Conservation (phyloP, 495 filamentous ascomycete genomes). For the Aspergillus taichungensis region DNA sequence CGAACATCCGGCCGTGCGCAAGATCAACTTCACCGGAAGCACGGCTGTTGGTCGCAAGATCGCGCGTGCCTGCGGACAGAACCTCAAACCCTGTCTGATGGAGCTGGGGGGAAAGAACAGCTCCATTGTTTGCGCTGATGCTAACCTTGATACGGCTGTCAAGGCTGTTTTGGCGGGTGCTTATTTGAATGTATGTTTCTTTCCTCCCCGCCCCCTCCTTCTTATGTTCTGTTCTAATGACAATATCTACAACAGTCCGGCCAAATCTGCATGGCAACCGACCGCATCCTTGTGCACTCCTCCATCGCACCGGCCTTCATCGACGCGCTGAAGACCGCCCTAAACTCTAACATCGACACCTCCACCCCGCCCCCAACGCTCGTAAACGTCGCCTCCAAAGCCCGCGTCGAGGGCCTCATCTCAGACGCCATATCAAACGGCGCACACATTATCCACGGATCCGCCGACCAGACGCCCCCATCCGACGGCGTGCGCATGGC, state of each 20-base stretch:
- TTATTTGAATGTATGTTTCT: conserved; percentile 36
- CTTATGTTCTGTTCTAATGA: neutral
- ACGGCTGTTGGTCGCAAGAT: conserved; percentile 49
- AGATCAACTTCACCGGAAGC: conserved; percentile 55
- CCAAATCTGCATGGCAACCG: conserved; percentile 87
- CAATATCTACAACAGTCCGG: conserved; percentile 39
- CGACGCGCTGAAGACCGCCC: conserved; percentile 31
- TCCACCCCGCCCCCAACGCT: conserved; percentile 47
- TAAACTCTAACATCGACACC: conserved; percentile 36
- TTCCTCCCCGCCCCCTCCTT: too few species aligned
- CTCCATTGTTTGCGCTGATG: conserved; percentile 50
- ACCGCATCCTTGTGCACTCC: conserved; percentile 73
- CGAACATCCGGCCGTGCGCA: conserved; percentile 46
- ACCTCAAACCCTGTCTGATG: conserved; percentile 53
- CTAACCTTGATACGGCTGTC: conserved; percentile 45
- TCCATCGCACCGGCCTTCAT: conserved; percentile 53
- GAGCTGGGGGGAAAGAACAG: conserved; percentile 55
- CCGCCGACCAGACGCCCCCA: conserved; percentile 23
- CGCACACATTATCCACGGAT: conserved; percentile 53
- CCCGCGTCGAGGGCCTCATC: conserved; percentile 56
- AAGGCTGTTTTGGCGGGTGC: conserved; percentile 39
- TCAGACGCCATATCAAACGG: conserved; percentile 54
- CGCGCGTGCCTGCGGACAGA: conserved; percentile 41
- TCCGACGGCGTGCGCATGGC: conserved; percentile 52
- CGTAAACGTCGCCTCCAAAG: conserved; percentile 49